Base-by-base conservation (phyloP, 176 grass and related monocot species). In the Olyra latifolia region DNA sequence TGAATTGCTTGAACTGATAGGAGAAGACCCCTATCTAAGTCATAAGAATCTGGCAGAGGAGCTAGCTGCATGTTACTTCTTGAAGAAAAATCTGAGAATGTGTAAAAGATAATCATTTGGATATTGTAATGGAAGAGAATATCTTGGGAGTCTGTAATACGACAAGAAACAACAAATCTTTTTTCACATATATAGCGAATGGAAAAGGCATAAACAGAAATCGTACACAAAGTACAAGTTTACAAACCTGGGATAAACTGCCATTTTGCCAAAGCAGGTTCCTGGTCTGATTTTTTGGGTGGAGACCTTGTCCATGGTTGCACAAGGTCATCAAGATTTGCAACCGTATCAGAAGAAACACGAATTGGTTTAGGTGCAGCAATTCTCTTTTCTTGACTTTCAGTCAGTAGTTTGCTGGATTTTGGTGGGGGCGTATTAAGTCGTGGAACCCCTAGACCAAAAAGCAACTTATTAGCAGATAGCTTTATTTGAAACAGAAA, bases 1-100 rank as follows among this genome's bases (percentile, higher is more conserved):
- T 98, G 95, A 82, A 98, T 98, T 74, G 95, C 95, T 87, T 98
- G 95, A 80, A 98, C 90, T 60, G 95, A 98, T 78, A 98, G 92
- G 29, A 98, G 88, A 69, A 98, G 90, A 25, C 95, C 95, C 73
- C 95, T 91, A 80, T 98, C 95, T 63, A 98, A 85, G 81, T 98
- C 95, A 91, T 94, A 98, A 22, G 95, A 93, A 81, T 98, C 92
- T 81, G 90, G 88, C 70, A 98, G 83, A 22, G 95, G 83, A 55
- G 85, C 90, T 72, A 98, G 84, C 71, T 73, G 90, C 55, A 87
- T 85, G 40, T 95, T 93, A 85, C 81, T 80, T 89, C 90, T 87
- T 46, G 89, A 94, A 81, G 90, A 98, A 83, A 92, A 82, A 94
- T 95, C 92, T 98, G 83, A 28, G 74, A 75, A 81, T 22, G 56